Percentiles rank a stretch among this genome's conserved stretches.
phyloP scores from a whole-genome alignment of 2,329 filamentous ascomycete species.

The Akanthomyces muscarius region DNA sequence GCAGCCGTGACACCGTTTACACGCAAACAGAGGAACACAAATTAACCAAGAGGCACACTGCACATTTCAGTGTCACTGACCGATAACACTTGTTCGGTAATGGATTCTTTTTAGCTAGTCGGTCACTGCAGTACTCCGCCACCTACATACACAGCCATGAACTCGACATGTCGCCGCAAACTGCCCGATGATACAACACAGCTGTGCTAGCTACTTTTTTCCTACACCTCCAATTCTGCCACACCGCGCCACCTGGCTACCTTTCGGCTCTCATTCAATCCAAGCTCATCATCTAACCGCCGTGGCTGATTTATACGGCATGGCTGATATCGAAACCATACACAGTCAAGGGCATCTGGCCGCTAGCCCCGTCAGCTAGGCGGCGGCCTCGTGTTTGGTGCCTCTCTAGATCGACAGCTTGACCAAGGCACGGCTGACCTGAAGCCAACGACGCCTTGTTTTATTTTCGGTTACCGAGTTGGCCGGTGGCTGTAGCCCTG shows the following conservation, averaged over 20 bases:
- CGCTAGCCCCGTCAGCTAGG: neutral
- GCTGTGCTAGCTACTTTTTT: too few species aligned
- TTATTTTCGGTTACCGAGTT: neutral
- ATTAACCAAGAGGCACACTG: neutral
- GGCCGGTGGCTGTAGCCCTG: neutral
- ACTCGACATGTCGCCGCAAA: neutral
- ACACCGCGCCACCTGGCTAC: too few species aligned
- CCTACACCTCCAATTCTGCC: neutral
- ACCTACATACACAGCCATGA: neutral
- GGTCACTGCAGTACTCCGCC: neutral
- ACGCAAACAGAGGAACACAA: neutral
- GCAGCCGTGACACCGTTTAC: neutral
- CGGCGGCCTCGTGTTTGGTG: neutral
- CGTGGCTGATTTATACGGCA: neutral
- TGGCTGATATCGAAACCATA: neutral
- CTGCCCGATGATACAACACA: neutral
- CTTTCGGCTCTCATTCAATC: too few species aligned
- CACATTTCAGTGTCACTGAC: neutral
- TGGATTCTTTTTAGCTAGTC: neutral
- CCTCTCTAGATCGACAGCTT: neutral
- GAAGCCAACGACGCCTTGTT: neutral
- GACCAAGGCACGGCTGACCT: neutral
- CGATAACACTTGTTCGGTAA: neutral
- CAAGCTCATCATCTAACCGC: neutral
- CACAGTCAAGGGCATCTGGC: neutral